Evolutionary conservation across 2,329 filamentous ascomycete genomes (phyloP).

Genomic region (Arthrobotrys iridis): DNA sequence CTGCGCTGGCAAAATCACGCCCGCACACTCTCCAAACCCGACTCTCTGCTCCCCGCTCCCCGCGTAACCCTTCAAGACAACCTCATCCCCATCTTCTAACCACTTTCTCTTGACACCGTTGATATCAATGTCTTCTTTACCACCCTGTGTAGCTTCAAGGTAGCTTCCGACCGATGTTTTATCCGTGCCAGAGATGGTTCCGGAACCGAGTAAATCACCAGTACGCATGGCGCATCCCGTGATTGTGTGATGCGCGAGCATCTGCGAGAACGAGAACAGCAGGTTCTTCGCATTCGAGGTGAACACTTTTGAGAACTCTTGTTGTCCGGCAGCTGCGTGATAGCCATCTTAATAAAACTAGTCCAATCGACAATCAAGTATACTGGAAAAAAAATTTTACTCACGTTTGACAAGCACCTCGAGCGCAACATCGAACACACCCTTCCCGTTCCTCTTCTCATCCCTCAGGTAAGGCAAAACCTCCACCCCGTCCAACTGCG

Average conservation of each 20-base stretch:
- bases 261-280: conserved; percentile 84
- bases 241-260: conserved; percentile 81
- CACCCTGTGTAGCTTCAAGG: conserved; percentile 76
- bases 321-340: conserved; percentile 64
- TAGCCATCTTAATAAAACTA: not conserved
- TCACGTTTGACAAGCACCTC: conserved; percentile 72
- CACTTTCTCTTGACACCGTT: conserved; percentile 69
- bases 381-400: conserved; percentile 57
- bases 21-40: conserved; percentile 79
- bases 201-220: conserved; percentile 79
- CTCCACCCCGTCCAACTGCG: conserved; percentile 65
- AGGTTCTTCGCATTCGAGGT: conserved; percentile 68
- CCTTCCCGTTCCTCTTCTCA: conserved; percentile 65
- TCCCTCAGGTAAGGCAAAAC: conserved; percentile 74
- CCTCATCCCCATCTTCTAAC: conserved; percentile 77
- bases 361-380: not conserved
- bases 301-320: conserved; percentile 25
- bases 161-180: conserved; percentile 73
- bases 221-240: conserved; percentile 78
- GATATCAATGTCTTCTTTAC: conserved; percentile 71
- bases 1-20: conserved; percentile 68
- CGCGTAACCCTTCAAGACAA: conserved; percentile 74
- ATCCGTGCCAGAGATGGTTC: conserved; percentile 76
- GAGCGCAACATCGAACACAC: conserved; percentile 75
- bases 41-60: conserved; percentile 72